These are phyloP conservation scores for Dichotomopilus funicola DNA, from an alignment of 2,329 filamentous ascomycete species.

Conservation along the genomic window DNA sequence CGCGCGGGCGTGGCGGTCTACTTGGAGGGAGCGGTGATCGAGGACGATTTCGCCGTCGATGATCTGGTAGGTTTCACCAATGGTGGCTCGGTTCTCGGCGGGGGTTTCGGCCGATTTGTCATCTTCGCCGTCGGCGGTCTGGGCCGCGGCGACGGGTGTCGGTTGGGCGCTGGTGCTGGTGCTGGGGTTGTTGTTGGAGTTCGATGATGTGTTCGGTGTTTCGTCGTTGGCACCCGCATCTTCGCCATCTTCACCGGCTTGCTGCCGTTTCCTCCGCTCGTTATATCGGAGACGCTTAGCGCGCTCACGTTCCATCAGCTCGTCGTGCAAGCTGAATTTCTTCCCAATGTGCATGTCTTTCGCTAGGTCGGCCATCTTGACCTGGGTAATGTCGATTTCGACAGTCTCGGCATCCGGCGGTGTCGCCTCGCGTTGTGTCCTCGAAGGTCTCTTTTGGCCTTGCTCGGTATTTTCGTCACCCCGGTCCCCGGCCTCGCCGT, in stretches of 20 bases:
- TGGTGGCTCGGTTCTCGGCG: conserved; percentile 4
- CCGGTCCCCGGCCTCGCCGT: conserved; percentile 15
- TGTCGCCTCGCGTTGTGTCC: conserved; percentile 43
- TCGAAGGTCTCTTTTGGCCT: conserved; percentile 24
- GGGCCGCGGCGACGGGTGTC: not conserved
- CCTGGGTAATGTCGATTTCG: conserved; percentile 56
- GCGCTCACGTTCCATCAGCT: conserved; percentile 62
- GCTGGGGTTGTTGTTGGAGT: conserved; percentile 1
- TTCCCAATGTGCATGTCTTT: conserved; percentile 65
- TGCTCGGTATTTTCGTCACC: conserved; percentile 16
- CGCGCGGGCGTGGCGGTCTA: conserved; percentile 62
- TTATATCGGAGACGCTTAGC: conserved; percentile 31
- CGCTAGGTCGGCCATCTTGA: conserved; percentile 68
- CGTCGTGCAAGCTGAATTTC: conserved; percentile 66
- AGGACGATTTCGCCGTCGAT: conserved; percentile 68
- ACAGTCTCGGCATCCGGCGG: conserved; percentile 58
- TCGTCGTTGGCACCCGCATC: conserved; percentile 13
- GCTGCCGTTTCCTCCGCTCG: conserved; percentile 36
- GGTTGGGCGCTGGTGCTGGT: not conserved
- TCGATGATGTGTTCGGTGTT: conserved; percentile 4
- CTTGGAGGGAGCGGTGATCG: conserved; percentile 59
- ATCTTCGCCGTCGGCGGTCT: not conserved
- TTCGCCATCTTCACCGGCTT: conserved; percentile 21
- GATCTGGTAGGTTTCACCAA: conserved; percentile 49
- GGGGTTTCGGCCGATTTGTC: conserved; percentile 16